A percentile compares a stretch with the other conserved stretches of the same genome.
Evolutionary conservation across 805 yeast species (phyloP).

Genomic region (Peterozyma toletana): DNA sequence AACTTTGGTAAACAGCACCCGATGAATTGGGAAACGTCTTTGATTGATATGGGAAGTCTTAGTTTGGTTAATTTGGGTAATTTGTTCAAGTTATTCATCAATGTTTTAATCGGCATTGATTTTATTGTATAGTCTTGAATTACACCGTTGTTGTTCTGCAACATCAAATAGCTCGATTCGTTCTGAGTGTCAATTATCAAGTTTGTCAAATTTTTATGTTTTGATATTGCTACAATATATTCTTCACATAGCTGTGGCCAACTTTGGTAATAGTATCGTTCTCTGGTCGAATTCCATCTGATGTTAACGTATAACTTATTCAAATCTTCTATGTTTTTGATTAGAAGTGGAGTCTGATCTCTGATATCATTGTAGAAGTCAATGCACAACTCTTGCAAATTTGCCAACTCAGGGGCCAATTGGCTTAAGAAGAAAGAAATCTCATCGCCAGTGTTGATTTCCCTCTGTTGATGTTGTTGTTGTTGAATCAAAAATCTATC

Average conservation of each 20-base stretch:
- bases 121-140: conserved; percentile 1
- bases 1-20: conserved; percentile 5
- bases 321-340: conserved; percentile 9
- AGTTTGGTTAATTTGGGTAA: conserved; percentile 11
- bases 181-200: conserved; percentile 16
- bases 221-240: conserved; percentile 9
- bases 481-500: neutral
- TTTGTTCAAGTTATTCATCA: conserved; percentile 8
- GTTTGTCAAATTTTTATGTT: conserved; percentile 10
- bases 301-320: conserved; percentile 13
- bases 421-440: conserved; percentile 6
- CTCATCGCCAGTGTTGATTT: too few relatives aligned
- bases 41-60: conserved; percentile 12
- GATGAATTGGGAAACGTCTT: conserved; percentile 6
- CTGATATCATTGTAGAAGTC: conserved; percentile 14
- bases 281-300: conserved; percentile 13
- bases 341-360: conserved; percentile 11
- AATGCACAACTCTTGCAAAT: conserved; percentile 11
- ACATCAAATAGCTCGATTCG: conserved; percentile 7
- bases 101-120: conserved; percentile 5
- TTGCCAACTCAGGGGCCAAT: conserved; percentile 9
- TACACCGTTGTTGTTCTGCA: conserved; percentile 3
- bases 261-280: conserved; percentile 1
- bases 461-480: too few relatives aligned
- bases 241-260: conserved; percentile 5